These are phyloP conservation scores for Gyromitra esculenta DNA, from an alignment of 2,329 filamentous ascomycete genomes.

Conservation along the genomic window DNA sequence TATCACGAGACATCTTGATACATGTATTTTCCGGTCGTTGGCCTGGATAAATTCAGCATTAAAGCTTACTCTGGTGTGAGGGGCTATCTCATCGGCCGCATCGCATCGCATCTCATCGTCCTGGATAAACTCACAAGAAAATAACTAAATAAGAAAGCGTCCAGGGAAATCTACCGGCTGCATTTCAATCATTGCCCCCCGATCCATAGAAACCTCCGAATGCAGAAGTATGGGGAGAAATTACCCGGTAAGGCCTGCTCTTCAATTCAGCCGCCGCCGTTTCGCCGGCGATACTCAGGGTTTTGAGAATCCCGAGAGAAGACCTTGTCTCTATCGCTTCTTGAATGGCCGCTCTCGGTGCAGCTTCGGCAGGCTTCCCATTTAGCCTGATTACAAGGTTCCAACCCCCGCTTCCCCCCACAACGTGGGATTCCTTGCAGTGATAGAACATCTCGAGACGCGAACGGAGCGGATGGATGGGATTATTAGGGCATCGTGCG, in stretches of 20 bases:
- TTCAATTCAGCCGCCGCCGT: slow-evolving; percentile 33
- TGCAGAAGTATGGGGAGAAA: background rate
- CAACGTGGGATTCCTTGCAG: slow-evolving; percentile 27
- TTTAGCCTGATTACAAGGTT: slow-evolving; percentile 41
- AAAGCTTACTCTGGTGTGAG: slow-evolving; percentile 24
- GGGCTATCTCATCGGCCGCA: slow-evolving; percentile 14
- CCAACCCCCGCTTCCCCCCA: slow-evolving; percentile 19
- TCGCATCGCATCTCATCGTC: slow-evolving; percentile 35
- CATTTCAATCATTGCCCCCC: slow-evolving; percentile 1
- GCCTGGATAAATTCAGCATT: slow-evolving; percentile 34
- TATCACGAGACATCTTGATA: slow-evolving; percentile 20
- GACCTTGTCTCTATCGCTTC: background rate
- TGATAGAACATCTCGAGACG: background rate
- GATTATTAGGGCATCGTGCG: slow-evolving; percentile 5
- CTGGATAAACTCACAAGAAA: slow-evolving; percentile 33
- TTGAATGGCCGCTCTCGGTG: slow-evolving; percentile 12
- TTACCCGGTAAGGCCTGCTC: slow-evolving; percentile 3
- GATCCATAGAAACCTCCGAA: slow-evolving; percentile 9
- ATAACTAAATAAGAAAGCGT: background rate
- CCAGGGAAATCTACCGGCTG: slow-evolving; percentile 15
- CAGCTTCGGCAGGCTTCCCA: slow-evolving; percentile 20
- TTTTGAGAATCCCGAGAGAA: background rate
- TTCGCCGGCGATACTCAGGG: background rate
- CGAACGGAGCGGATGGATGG: background rate
- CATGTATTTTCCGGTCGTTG: slow-evolving; percentile 2